phyloP scores from a whole-genome alignment of 345 rosid genomes.

The Aegle marmelos region DNA sequence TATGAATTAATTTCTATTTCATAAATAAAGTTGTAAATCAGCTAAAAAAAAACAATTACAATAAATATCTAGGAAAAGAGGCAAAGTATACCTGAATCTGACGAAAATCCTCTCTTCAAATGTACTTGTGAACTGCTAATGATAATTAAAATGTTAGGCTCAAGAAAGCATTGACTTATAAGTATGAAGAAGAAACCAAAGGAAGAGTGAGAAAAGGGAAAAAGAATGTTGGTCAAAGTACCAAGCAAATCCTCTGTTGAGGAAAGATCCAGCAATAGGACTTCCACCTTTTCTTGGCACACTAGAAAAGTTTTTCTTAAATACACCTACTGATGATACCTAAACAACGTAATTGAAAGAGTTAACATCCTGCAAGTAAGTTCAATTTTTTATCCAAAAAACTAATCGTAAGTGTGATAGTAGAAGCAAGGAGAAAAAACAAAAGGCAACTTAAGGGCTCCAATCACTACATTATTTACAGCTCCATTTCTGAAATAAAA shows the following conservation, averaged over 20 bases:
- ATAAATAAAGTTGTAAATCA: neutral
- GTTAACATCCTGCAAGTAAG: neutral
- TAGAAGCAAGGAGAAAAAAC: neutral
- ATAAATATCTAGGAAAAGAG: neutral
- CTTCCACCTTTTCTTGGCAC: slow-evolving; percentile 33
- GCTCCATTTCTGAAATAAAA: neutral
- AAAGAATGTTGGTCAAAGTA: slow-evolving; percentile 13
- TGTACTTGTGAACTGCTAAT: slow-evolving; percentile 47
- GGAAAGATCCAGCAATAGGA: slow-evolving; percentile 30
- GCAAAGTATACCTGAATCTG: slow-evolving; percentile 59
- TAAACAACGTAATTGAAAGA: slow-evolving; percentile 20
- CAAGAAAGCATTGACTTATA: neutral
- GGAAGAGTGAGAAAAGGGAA: neutral
- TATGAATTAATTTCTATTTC: neutral
- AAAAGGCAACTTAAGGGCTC: slow-evolving; percentile 1
- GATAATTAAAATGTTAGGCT: slow-evolving; percentile 7
- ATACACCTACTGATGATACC: slow-evolving; percentile 37
- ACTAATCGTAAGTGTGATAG: neutral
- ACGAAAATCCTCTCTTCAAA: slow-evolving; percentile 63
- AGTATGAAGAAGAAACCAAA: neutral
- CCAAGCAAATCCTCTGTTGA: slow-evolving; percentile 32
- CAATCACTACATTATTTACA: neutral
- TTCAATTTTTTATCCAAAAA: neutral
- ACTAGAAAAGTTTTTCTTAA: slow-evolving; percentile 33
- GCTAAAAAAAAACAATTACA: neutral